phyloP scores from a whole-genome alignment of 306 rosid genomes.

The Glycyrrhiza uralensis region DNA sequence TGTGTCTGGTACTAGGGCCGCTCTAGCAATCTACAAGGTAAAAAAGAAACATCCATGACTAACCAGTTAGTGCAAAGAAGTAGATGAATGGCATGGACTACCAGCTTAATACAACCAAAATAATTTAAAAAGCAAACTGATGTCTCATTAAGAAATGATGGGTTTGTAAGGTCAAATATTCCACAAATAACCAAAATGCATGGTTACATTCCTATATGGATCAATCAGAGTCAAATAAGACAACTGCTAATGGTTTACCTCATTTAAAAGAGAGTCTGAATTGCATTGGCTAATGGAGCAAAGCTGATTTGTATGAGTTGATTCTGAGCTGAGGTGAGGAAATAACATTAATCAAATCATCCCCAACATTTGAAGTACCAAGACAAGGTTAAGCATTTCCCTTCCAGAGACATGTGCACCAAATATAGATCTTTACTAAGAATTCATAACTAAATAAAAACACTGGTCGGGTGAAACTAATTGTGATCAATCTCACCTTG shows the following conservation, averaged over 20 bases:
- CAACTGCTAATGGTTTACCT: conserved; percentile 48
- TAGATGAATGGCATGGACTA: conserved; percentile 6
- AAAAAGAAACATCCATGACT: conserved; percentile 13
- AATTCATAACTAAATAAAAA: conserved; percentile 8
- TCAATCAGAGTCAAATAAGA: conserved; percentile 7
- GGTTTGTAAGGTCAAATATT: conserved; percentile 12
- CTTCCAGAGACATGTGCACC: neutral
- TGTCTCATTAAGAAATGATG: conserved; percentile 1
- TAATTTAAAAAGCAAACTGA: neutral
- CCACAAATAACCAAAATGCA: conserved; percentile 6
- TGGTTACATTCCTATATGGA: conserved; percentile 6
- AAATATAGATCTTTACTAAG: neutral
- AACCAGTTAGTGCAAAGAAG: conserved; percentile 3
- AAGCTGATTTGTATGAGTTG: conserved; percentile 81
- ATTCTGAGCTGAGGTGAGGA: conserved; percentile 70
- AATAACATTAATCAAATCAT: conserved; percentile 35
- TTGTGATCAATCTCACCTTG: neutral
- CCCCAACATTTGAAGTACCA: conserved; percentile 22
- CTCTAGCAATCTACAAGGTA: conserved; percentile 70
- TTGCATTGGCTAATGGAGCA: conserved; percentile 95
- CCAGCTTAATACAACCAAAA: conserved; percentile 8
- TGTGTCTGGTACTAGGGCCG: conserved; percentile 70
- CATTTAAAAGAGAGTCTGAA: conserved; percentile 85
- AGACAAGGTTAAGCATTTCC: conserved; percentile 21
- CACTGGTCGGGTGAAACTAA: neutral